Evolutionary conservation across 805 yeast genomes (phyloP).

Genomic region (Blastobotrys americana): DNA sequence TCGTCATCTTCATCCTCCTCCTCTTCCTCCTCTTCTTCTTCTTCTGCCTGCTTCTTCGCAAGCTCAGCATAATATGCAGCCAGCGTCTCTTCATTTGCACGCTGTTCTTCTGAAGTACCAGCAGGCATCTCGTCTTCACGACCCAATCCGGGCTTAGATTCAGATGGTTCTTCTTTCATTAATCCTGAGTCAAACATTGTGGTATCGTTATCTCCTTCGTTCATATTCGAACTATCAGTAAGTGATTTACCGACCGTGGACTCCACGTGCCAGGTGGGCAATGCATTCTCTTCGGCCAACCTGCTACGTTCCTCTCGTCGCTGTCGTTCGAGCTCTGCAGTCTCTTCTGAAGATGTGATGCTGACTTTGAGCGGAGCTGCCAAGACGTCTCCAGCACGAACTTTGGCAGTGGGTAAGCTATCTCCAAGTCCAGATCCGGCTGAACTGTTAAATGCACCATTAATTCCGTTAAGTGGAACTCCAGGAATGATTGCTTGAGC

Average conservation of each 20-base stretch:
- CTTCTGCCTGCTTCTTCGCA: slow-evolving; percentile 60
- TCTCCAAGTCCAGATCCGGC: slow-evolving; percentile 27
- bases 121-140: slow-evolving; percentile 1
- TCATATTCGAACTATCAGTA: slow-evolving; percentile 9
- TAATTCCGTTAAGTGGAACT: slow-evolving; percentile 3
- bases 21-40: slow-evolving; percentile 51
- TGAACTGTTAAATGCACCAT: slow-evolving; percentile 9
- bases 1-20: slow-evolving; percentile 42
- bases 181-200: slow-evolving; percentile 21
- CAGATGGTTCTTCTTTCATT: slow-evolving; percentile 8
- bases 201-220: slow-evolving; percentile 10
- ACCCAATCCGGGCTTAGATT: too few species aligned
- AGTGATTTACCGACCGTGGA: slow-evolving; percentile 75
- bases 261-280: slow-evolving; percentile 94
- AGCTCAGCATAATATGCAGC: slow-evolving; percentile 71
- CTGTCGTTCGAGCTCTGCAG: slow-evolving; percentile 60
- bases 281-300: slow-evolving; percentile 79
- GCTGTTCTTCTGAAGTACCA: slow-evolving; percentile 44
- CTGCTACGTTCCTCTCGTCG: slow-evolving; percentile 60
- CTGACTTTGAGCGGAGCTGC: slow-evolving; percentile 84
- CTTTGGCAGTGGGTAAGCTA: slow-evolving; percentile 26
- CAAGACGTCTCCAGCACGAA: slow-evolving; percentile 28
- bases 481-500: slow-evolving; percentile 26
- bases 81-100: slow-evolving; percentile 63
- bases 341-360: slow-evolving; percentile 80